These are phyloP conservation scores for Eutrema yunnanense DNA, from an alignment of 345 rosid genomes.

Conservation along the genomic window DNA sequence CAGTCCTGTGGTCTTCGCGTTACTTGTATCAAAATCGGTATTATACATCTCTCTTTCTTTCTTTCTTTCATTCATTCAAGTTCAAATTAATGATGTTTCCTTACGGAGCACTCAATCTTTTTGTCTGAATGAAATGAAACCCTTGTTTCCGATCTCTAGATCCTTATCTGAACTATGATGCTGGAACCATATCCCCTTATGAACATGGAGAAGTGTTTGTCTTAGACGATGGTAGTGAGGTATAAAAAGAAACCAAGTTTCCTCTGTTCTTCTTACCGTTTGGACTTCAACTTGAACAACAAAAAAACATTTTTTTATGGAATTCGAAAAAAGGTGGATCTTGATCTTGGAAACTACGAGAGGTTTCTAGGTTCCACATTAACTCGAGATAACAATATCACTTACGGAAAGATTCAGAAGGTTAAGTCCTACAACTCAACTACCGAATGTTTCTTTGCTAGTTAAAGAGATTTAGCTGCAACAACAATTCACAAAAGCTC, in stretches of 20 bases:
- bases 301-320: neutral
- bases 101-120: neutral
- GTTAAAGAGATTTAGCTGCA: neutral
- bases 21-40: constrained; percentile 71
- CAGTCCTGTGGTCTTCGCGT: constrained; percentile 72
- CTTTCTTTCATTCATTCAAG: neutral
- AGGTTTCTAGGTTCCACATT: constrained; percentile 51
- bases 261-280: neutral
- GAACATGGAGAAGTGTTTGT: constrained; percentile 97
- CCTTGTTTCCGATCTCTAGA: constrained; percentile 30
- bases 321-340: constrained; percentile 44
- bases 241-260: constrained; percentile 12
- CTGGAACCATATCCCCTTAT: constrained; percentile 89
- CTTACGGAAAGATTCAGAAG: constrained; percentile 64
- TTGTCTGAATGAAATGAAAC: too few species aligned
- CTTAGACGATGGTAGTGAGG: constrained; percentile 96
- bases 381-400: constrained; percentile 62
- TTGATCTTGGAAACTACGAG: constrained; percentile 78
- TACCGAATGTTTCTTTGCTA: neutral
- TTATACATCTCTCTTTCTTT: neutral
- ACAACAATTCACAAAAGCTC: neutral
- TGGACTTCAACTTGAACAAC: neutral
- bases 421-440: constrained; percentile 19
- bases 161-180: constrained; percentile 88
- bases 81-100: neutral